phyloP scores from a whole-genome alignment of 306 rosid genomes.

The Argentina anserina region DNA sequence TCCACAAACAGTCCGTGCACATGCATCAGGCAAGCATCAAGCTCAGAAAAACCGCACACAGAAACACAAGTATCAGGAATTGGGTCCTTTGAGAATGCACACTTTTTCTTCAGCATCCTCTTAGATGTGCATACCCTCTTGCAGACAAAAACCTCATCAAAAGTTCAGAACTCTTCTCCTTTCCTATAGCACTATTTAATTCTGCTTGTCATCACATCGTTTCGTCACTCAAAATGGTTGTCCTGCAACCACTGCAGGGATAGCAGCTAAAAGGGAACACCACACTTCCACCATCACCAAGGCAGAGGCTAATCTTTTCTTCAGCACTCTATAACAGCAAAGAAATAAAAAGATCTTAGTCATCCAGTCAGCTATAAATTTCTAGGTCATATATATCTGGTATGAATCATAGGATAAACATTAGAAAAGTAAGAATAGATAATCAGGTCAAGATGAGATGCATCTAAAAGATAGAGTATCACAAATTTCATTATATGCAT shows the following conservation, averaged over 20 bases:
- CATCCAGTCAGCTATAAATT: not conserved
- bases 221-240: constrained; percentile 66
- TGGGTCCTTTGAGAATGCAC: constrained; percentile 88
- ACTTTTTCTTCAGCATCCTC: constrained; percentile 88
- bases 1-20: constrained; percentile 88
- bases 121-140: constrained; percentile 90
- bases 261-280: constrained; percentile 87
- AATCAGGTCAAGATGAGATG: not conserved
- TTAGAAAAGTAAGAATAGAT: not conserved
- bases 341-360: not conserved
- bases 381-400: not conserved
- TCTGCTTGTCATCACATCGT: constrained; percentile 57
- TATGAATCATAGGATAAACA: not conserved
- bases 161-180: constrained; percentile 78
- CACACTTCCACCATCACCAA: constrained; percentile 74
- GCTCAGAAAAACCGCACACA: constrained; percentile 89
- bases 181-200: constrained; percentile 62
- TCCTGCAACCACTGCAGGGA: constrained; percentile 79
- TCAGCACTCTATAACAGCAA: constrained; percentile 1
- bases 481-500: not conserved
- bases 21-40: constrained; percentile 88
- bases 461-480: not conserved
- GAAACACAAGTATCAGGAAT: constrained; percentile 93
- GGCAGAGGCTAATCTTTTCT: constrained; percentile 20
- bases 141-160: constrained; percentile 81